Base-by-base conservation (phyloP, 2,329 filamentous ascomycete species). In the Kalmusia sp. region DNA sequence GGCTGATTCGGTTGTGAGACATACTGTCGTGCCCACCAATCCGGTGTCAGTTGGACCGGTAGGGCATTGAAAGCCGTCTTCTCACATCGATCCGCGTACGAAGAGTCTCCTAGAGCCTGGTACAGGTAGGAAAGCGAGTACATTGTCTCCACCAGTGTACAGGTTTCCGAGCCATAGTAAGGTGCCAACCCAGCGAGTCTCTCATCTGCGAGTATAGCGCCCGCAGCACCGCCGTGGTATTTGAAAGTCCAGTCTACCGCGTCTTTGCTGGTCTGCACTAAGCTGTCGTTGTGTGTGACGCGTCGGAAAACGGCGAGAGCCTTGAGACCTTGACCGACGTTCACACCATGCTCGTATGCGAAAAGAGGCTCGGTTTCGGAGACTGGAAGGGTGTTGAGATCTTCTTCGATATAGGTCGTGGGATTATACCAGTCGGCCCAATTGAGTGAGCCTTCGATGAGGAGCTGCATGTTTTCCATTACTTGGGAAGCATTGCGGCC, bases 21-120 rank as follows among this genome's bases (percentile, higher is more conserved):
- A 57, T 86, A 86, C 63, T 85, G 81, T 61, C 81, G 82, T 21
- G 76, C 76, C 83, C 83, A 86, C 76, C 80, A 83, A 58, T 84
- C 78, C 1, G 77, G 75, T 15, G 78, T 79, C 24, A 84, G 62
- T 56, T 79, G 79, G 3, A 75, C 80, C 1, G 83, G 82, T 3
- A 85, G 65, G 2, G 82, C 80, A 56, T 85, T 86, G 72, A 83
- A 85, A 3, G 82, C 80, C 6, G 79, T 75, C 8, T 76, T 65
- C 58, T 86, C 83, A 6, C 76, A 75, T n/a, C 75, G 70, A 59
- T 85, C 82, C 2, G 82, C 83, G 55, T 79, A 82, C 12, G 69
- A 56, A 25, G 74, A 73, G 46, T 77, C 74, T 1, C 81, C 81
- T 3, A 82, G 58, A 3, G 76, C 69, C 41, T 79, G 78, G 60